Percentiles rank a stretch among this genome's conserved stretches.
phyloP scores from a whole-genome alignment of 2,329 filamentous ascomycete genomes.

The Sporothrix luriei region DNA sequence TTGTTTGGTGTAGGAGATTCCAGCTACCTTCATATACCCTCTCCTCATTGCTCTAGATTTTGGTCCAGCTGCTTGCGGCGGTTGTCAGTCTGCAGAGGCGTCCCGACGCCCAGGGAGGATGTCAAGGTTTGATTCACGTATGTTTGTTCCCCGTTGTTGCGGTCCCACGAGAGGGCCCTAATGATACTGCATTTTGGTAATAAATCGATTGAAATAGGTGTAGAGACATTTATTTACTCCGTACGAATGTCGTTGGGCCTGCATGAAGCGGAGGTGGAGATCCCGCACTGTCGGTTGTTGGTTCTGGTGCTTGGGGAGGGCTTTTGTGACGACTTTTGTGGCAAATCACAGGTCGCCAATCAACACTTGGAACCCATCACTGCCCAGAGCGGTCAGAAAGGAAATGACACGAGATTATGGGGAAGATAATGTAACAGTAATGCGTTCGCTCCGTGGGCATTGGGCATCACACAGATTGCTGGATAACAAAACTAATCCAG shows the following conservation, averaged over 20 bases:
- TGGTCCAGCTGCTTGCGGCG: not conserved
- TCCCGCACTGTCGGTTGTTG: not conserved
- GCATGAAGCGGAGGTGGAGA: slow-evolving; percentile 6
- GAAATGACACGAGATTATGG: not conserved
- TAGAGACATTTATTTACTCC: too few species aligned
- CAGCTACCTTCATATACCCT: not conserved
- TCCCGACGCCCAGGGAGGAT: too few species aligned
- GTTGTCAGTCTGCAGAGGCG: not conserved
- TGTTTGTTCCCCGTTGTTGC: not conserved
- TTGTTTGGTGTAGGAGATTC: not conserved
- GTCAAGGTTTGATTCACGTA: too few species aligned
- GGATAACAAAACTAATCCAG: too few species aligned
- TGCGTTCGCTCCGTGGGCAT: not conserved
- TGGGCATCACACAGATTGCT: too few species aligned
- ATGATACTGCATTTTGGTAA: not conserved
- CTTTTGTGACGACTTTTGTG: not conserved
- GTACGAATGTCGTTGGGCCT: not conserved
- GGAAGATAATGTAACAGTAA: not conserved
- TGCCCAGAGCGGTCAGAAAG: not conserved
- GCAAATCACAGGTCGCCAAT: not conserved
- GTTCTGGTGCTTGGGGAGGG: not conserved
- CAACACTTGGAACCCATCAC: not conserved
- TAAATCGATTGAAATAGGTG: not conserved
- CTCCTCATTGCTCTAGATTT: not conserved
- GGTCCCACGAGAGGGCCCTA: not conserved